Percentiles rank a stretch among this genome's conserved stretches.
Evolutionary conservation across 495 filamentous ascomycete genomes (phyloP).

Genomic region (Melanomma pulvis-pyrius): DNA sequence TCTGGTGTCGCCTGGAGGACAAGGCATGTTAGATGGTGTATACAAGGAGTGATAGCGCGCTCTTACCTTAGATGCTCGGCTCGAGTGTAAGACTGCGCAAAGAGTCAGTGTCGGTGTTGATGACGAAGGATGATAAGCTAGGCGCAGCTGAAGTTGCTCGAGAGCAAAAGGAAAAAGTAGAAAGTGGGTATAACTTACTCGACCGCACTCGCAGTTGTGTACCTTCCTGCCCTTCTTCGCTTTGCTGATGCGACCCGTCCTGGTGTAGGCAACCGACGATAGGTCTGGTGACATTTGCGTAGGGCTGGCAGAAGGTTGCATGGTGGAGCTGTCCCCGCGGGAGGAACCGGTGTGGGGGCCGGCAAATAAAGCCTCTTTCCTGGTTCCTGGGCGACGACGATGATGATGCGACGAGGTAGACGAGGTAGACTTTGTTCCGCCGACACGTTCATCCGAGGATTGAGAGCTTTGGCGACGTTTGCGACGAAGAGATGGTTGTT

Average conservation of each 20-base stretch:
- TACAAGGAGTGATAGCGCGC: not conserved
- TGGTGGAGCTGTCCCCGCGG: constrained; percentile 34
- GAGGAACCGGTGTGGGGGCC: constrained; percentile 36
- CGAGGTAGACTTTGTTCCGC: constrained; percentile 27
- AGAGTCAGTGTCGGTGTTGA: constrained; percentile 4
- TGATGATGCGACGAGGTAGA: too few species aligned
- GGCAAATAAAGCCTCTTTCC: constrained; percentile 28
- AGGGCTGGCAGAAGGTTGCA: constrained; percentile 37
- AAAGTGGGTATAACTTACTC: constrained; percentile 39
- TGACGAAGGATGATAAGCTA: not conserved
- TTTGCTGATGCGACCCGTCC: constrained; percentile 48
- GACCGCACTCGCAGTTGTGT: constrained; percentile 47
- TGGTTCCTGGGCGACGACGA: constrained; percentile 33
- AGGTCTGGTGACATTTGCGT: constrained; percentile 31
- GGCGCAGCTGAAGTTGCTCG: not conserved
- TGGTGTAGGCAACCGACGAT: constrained; percentile 41
- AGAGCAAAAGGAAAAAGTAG: constrained; percentile 2
- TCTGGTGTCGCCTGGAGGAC: constrained; percentile 73
- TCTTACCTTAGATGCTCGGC: constrained; percentile 82
- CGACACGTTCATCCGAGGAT: constrained; percentile 34
- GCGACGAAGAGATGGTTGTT: constrained; percentile 18
- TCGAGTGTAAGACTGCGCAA: constrained; percentile 58
- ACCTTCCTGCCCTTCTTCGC: constrained; percentile 47
- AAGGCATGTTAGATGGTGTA: not conserved
- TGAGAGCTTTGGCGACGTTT: constrained; percentile 31